Evolutionary conservation across 768 basidiomycete genomes (phyloP).

Genomic region (Mycena vulgaris): DNA sequence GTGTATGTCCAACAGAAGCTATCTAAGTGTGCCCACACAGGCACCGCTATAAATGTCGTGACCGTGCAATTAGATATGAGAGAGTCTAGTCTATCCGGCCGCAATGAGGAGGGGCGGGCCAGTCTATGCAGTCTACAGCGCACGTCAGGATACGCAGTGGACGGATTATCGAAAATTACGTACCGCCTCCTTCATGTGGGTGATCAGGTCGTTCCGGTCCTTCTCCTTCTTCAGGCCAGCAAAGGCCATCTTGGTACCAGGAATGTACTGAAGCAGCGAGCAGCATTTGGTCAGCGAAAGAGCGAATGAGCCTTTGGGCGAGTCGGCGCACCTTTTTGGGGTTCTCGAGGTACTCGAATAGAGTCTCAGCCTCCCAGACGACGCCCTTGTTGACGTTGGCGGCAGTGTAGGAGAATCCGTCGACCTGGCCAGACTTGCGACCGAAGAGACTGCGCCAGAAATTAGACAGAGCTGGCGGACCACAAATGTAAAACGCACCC

Average conservation of each 20-base stretch:
- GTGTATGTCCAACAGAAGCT: conserved; percentile 24
- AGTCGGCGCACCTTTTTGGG: conserved; percentile 80
- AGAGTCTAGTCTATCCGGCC: conserved; percentile 33
- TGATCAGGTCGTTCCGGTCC: conserved; percentile 85
- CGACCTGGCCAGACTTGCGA: conserved; percentile 88
- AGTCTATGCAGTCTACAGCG: conserved; percentile 28
- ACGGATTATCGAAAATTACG: conserved; percentile 40
- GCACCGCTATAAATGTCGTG: neutral
- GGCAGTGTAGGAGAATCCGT: conserved; percentile 92
- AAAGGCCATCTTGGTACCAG: conserved; percentile 90
- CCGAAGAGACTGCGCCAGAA: conserved; percentile 74
- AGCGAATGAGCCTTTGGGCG: no score
- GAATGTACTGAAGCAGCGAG: conserved; percentile 67
- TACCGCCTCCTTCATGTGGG: conserved; percentile 72
- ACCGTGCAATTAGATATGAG: conserved; percentile 32
- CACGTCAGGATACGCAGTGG: neutral
- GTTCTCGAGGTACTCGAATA: conserved; percentile 97
- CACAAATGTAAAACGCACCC: conserved; percentile 69
- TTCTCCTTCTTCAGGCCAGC: conserved; percentile 90
- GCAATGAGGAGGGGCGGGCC: neutral
- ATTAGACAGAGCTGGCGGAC: conserved; percentile 3
- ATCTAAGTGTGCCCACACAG: conserved; percentile 26
- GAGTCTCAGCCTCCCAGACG: conserved; percentile 87
- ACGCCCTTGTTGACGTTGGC: conserved; percentile 98
- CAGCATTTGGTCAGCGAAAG: no score